phyloP scores from a whole-genome alignment of 2,329 filamentous ascomycete genomes.

The Cryphonectria radicalis region DNA sequence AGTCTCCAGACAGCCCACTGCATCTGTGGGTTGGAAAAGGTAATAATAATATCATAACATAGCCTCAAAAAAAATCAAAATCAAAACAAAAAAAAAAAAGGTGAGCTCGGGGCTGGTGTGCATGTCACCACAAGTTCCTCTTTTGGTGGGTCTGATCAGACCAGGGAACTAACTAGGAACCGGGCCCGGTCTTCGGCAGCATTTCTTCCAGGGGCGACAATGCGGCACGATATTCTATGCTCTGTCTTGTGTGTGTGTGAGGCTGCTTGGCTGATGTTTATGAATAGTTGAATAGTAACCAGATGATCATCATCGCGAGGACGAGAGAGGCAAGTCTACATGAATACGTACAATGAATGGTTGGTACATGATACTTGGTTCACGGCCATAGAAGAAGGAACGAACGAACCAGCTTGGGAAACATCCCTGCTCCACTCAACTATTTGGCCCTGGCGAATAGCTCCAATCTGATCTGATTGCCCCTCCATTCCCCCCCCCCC shows the following conservation, averaged over 20 bases:
- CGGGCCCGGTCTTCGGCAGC: constrained; percentile 25
- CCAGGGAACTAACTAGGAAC: constrained; percentile 9
- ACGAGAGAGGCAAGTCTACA: not conserved
- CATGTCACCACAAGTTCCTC: not conserved
- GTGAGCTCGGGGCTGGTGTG: not conserved
- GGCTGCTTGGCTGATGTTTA: not conserved
- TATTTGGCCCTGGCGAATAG: constrained; percentile 10
- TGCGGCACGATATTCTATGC: not conserved
- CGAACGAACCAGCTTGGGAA: not conserved
- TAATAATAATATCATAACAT: not conserved
- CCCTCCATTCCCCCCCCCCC: constrained; percentile 14
- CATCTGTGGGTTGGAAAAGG: not conserved
- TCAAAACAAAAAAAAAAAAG: no score
- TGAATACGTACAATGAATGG: no score
- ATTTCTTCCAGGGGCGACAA: constrained; percentile 17
- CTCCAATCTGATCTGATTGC: constrained; percentile 12
- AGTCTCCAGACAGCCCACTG: not conserved
- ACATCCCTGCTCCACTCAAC: constrained; percentile 11
- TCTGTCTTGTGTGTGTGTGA: not conserved
- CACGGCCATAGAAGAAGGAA: not conserved
- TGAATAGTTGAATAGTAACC: constrained; percentile 1
- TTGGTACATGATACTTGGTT: not conserved
- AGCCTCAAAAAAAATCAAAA: not conserved
- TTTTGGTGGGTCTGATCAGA: constrained; percentile 11
- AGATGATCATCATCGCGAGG: not conserved